Percentiles rank a stretch among this genome's conserved stretches.
Evolutionary conservation across 2,329 filamentous ascomycete species (phyloP).

Genomic region (Venturia asperata): DNA sequence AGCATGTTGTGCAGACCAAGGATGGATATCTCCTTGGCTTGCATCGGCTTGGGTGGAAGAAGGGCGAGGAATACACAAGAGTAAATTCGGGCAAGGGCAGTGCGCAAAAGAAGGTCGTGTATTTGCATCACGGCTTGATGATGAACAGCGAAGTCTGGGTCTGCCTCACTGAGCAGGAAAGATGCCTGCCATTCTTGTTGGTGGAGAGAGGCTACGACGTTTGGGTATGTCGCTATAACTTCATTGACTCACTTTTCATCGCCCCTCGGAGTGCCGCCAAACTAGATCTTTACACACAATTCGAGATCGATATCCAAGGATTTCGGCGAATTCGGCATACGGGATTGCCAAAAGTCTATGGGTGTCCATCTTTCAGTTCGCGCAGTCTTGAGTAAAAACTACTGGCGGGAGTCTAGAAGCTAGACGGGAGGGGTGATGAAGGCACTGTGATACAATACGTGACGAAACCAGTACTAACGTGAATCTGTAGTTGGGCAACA

Average conservation of each 20-base stretch:
- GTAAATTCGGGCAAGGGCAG: constrained; percentile 67
- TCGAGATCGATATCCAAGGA: too few species aligned
- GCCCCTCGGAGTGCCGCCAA: too few species aligned
- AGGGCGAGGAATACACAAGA: constrained; percentile 66
- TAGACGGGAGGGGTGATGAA: too few species aligned
- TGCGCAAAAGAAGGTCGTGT: constrained; percentile 76
- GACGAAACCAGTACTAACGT: constrained; percentile 23
- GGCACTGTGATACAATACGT: not conserved
- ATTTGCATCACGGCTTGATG: constrained; percentile 88
- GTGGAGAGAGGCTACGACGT: constrained; percentile 92
- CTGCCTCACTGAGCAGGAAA: constrained; percentile 75
- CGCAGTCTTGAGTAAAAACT: too few species aligned
- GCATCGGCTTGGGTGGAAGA: constrained; percentile 76
- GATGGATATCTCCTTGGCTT: constrained; percentile 90
- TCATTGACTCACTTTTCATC: too few species aligned
- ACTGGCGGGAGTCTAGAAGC: too few species aligned
- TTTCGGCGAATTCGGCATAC: too few species aligned
- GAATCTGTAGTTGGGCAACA: constrained; percentile 70
- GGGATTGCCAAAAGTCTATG: too few species aligned
- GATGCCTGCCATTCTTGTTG: constrained; percentile 80
- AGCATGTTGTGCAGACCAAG: constrained; percentile 89
- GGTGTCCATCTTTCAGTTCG: too few species aligned
- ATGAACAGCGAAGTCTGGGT: constrained; percentile 99
- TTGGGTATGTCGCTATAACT: constrained; percentile 54
- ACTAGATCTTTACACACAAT: too few species aligned